These are phyloP conservation scores for Fusarium sp. DNA, from an alignment of 2,329 filamentous ascomycete species.

Conservation along the genomic window DNA sequence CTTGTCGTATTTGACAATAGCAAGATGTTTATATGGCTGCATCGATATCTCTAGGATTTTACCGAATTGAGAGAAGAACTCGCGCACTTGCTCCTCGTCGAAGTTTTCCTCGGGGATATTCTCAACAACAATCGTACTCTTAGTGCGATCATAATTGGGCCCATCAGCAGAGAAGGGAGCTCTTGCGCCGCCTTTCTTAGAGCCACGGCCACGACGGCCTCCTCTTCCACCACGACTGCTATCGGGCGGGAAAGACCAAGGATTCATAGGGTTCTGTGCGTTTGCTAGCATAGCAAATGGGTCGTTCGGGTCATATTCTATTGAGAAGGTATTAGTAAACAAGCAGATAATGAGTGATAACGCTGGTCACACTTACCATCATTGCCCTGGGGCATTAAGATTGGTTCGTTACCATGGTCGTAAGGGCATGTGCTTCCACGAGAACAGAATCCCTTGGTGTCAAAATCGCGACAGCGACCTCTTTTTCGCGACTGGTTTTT, in stretches of 20 bases:
- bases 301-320: constrained; percentile 52
- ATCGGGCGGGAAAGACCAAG: constrained; percentile 40
- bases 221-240: constrained; percentile 49
- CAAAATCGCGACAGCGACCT: constrained; percentile 75
- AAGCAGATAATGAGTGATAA: not conserved
- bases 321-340: constrained; percentile 20
- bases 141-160: constrained; percentile 69
- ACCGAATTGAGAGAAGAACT: constrained; percentile 80
- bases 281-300: constrained; percentile 42
- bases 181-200: constrained; percentile 53
- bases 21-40: constrained; percentile 73
- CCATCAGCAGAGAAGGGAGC: constrained; percentile 74
- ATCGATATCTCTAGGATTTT: constrained; percentile 71
- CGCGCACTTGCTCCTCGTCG: constrained; percentile 70
- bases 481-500: constrained; percentile 51
- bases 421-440: constrained; percentile 74
- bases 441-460: constrained; percentile 77
- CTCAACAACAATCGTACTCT: constrained; percentile 78
- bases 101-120: constrained; percentile 80
- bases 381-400: constrained; percentile 50
- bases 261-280: constrained; percentile 28
- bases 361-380: constrained; percentile 42
- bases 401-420: constrained; percentile 71
- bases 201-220: constrained; percentile 50
- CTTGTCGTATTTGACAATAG: constrained; percentile 74